Conservation (phyloP, 2,329 filamentous ascomycete species). For the Tothia fuscella region DNA sequence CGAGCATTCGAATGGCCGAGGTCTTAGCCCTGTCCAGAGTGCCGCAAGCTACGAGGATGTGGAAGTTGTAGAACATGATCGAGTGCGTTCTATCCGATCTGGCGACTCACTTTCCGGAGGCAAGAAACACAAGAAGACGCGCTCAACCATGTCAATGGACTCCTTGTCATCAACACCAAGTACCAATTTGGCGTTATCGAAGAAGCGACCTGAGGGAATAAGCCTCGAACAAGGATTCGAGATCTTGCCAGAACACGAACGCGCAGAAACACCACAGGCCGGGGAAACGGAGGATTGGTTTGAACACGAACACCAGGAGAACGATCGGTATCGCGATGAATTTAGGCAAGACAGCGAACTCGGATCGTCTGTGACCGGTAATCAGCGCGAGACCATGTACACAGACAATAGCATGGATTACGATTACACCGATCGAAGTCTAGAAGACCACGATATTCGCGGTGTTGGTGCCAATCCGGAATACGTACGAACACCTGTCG, state of each 20-base stretch:
- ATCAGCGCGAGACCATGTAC: constrained; percentile 3
- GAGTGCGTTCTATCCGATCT: constrained; percentile 33
- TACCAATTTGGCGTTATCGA: constrained; percentile 42
- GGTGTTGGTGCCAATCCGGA: constrained; percentile 62
- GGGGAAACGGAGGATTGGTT: constrained; percentile 38
- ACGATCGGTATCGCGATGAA: constrained; percentile 42
- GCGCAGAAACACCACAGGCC: constrained; percentile 20
- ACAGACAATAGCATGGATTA: constrained; percentile 38
- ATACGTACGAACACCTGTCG: constrained; percentile 59
- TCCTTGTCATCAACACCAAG: constrained; percentile 47
- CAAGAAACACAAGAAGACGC: constrained; percentile 40
- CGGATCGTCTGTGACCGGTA: constrained; percentile 31
- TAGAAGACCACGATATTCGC: constrained; percentile 58
- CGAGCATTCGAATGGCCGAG: constrained; percentile 34
- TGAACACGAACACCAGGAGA: constrained; percentile 43
- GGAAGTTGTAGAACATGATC: constrained; percentile 6
- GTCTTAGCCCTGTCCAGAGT: constrained; percentile 81
- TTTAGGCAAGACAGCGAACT: constrained; percentile 32
- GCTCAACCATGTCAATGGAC: constrained; percentile 46
- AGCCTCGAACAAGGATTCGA: constrained; percentile 40
- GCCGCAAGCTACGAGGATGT: constrained; percentile 60
- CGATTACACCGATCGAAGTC: constrained; percentile 39
- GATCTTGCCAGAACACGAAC: constrained; percentile 33
- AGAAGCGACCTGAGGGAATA: constrained; percentile 40
- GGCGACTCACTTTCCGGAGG: constrained; percentile 47